Percentiles rank a stretch among this genome's conserved stretches.
Conservation (phyloP, 305 asterid genomes). For the Fraxinus latifolia region DNA sequence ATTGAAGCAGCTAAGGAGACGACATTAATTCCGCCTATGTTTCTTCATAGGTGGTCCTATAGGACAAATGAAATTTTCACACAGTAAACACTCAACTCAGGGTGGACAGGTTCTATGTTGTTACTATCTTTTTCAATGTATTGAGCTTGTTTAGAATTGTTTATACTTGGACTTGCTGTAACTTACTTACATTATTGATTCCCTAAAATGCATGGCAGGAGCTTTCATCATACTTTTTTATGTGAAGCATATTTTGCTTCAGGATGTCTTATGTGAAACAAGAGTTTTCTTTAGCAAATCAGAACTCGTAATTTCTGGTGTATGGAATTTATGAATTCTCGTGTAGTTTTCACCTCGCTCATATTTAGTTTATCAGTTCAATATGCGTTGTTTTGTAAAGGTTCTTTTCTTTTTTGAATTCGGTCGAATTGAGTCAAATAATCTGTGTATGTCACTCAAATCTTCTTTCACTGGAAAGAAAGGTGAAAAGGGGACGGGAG, state of each 20-base stretch:
- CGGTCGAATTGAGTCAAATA: neutral
- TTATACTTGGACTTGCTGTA: conserved; percentile 8
- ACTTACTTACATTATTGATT: neutral
- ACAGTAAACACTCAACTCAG: conserved; percentile 6
- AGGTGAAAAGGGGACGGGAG: neutral
- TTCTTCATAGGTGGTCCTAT: neutral
- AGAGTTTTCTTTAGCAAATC: neutral
- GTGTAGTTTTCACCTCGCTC: neutral
- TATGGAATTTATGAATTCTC: neutral
- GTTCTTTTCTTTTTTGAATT: neutral
- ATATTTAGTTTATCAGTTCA: neutral
- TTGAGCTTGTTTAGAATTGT: neutral
- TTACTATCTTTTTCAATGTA: neutral
- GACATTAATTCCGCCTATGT: neutral
- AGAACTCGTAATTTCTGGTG: neutral
- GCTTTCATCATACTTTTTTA: conserved; percentile 7
- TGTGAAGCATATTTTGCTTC: neutral
- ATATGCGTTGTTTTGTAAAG: neutral
- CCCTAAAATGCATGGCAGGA: conserved; percentile 9
- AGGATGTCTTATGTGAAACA: neutral
- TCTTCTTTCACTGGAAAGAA: neutral
- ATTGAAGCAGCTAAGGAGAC: neutral
- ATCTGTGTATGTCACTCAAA: neutral
- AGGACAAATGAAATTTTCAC: neutral
- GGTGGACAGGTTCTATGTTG: neutral